Evolutionary conservation across 441 rosid species (phyloP), one percentile per base, ranked within the genome.

Genomic region (Erysimum cheiri): DNA sequence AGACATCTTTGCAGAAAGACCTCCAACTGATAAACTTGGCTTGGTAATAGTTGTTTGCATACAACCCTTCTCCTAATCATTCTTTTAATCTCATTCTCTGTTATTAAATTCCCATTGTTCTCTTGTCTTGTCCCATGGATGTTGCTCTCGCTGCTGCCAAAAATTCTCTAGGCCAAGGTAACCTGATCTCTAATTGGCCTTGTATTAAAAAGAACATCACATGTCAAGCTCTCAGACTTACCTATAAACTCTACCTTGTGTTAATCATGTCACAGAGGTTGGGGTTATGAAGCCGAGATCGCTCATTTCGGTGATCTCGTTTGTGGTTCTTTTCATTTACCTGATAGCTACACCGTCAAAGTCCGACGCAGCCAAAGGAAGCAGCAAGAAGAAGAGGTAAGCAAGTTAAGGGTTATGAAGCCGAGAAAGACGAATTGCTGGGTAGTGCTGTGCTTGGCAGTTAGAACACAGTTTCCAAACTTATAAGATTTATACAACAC

Each of bases 351-450:
- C 80, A 59, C 96, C 96, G 6, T 52, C 70, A 2, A 65, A 66
- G 40, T 39, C 61, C 36, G 50, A 52, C 36, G 58, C 47, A 43
- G 78, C 85, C 28, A 89, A 85, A 71, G 84, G 69, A 47, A 78
- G 87, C 90, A 92, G 48, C 60, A 66, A 88, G 86, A 90, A 90
- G 83, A 88, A 61, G 82, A 88, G 90, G n/a, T 87, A 73, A 82
- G 31, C 3, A 49, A 28, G 19, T 26, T n/a, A n/a, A n/a, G n/a
- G n/a, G n/a, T n/a, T n/a, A n/a, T n/a, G n/a, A n/a, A 49, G 14
- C 56, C 56, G 56, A 52, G 35, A 52, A 12, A 13, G 17, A 26
- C 26, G 35, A 48, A 19, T 22, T 10, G 35, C 3, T 52, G 17
- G 36, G 8, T 7, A n/a, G 35, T 26, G 32, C 14, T 49, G 32